phyloP scores from a whole-genome alignment of 2,329 filamentous ascomycete genomes.

The Aureobasidium vineae region DNA sequence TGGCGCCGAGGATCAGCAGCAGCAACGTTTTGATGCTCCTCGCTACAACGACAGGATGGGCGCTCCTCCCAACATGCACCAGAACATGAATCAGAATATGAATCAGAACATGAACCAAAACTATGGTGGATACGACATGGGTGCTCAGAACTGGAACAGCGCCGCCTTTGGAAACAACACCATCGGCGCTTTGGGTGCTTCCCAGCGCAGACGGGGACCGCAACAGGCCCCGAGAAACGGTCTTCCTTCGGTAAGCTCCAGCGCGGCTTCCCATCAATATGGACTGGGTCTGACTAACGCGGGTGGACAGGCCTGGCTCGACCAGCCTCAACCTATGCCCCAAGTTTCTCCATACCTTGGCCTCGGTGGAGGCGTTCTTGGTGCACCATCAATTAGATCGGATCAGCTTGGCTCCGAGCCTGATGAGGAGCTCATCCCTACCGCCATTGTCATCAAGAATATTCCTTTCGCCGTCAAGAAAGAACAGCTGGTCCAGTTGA shows the following conservation, averaged over 20 bases:
- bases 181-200: conserved; percentile 42
- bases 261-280: conserved; percentile 14
- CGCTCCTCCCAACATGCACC: conserved; percentile 47
- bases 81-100: conserved; percentile 35
- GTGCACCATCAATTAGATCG: conserved; percentile 43
- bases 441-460: conserved; percentile 99
- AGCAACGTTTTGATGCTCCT: conserved; percentile 51
- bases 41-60: conserved; percentile 60
- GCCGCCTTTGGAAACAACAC: conserved; percentile 64
- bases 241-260: conserved; percentile 67
- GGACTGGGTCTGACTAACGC: conserved; percentile 21
- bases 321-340: conserved; percentile 50
- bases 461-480: conserved; percentile 98
- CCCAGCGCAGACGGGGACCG: conserved; percentile 53
- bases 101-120: conserved; percentile 33
- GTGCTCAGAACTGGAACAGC: conserved; percentile 76
- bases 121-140: conserved; percentile 63
- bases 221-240: conserved; percentile 52
- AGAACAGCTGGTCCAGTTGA: conserved; percentile 86
- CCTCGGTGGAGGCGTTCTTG: conserved; percentile 35
- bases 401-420: conserved; percentile 53
- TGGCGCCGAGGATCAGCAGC: conserved; percentile 62
- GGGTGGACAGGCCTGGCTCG: conserved; percentile 59
- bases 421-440: conserved; percentile 90
- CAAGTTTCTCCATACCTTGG: conserved; percentile 47